A percentile compares a stretch with the other conserved stretches of the same genome.
phyloP scores from a whole-genome alignment of 179 eudicot species.

The Sideroxylon spinosum region DNA sequence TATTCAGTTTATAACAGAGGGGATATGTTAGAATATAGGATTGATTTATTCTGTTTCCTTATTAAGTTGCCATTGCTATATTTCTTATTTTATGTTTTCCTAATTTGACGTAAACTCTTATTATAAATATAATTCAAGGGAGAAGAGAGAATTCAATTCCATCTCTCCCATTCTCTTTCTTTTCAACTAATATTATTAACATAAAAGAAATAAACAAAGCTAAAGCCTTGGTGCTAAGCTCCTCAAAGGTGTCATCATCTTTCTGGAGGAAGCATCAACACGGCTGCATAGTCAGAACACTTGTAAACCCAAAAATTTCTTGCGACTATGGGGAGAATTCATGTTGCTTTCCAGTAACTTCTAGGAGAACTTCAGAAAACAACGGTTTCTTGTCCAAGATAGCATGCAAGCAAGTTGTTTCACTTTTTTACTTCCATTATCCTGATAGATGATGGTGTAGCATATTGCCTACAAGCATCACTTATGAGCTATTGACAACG shows the following conservation, averaged over 20 bases:
- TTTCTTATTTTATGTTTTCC: too few species aligned
- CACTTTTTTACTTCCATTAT: constrained; percentile 3
- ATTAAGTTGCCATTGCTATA: too few species aligned
- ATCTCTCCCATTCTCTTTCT: too few species aligned
- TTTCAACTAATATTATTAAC: too few species aligned
- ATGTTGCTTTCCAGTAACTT: not conserved
- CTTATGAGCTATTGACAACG: not conserved
- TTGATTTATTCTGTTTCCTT: too few species aligned
- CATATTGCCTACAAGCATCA: not conserved
- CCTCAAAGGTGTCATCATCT: not conserved
- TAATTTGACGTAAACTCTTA: too few species aligned
- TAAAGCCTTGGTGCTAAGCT: not conserved
- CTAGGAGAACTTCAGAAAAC: not conserved
- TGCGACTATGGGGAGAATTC: not conserved
- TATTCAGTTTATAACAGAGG: too few species aligned
- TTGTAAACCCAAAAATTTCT: too few species aligned
- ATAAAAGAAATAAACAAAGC: too few species aligned
- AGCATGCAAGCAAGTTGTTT: not conserved
- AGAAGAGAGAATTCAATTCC: too few species aligned
- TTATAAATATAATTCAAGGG: too few species aligned
- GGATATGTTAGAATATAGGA: too few species aligned
- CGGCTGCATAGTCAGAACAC: not conserved
- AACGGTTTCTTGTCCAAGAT: not conserved
- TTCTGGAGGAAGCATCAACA: not conserved
- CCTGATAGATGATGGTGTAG: not conserved